Conservation (phyloP, 2,329 filamentous ascomycete species). For the Raffaelea arxii region DNA sequence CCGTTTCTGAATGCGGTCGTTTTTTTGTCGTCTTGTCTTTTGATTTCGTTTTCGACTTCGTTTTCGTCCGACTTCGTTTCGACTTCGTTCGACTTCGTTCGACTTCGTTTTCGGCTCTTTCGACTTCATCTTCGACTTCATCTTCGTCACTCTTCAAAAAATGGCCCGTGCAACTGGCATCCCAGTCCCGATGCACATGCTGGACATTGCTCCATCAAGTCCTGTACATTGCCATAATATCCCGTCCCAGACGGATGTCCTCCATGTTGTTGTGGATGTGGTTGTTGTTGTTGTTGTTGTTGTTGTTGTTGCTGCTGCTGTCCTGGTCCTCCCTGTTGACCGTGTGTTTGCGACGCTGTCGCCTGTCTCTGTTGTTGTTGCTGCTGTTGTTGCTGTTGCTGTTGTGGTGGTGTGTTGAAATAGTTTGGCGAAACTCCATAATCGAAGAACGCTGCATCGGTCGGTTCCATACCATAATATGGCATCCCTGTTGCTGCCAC, state of each 20-base stretch:
- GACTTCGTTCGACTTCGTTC: background rate
- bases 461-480: slow-evolving; percentile 3
- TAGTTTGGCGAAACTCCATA: slow-evolving; percentile 12
- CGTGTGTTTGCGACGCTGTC: background rate
- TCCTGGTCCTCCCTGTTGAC: no score
- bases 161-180: slow-evolving; percentile 10
- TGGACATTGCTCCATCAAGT: slow-evolving; percentile 3
- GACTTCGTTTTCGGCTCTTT: background rate
- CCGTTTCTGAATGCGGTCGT: no score
- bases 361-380: background rate
- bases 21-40: no score
- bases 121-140: background rate
- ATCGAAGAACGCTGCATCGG: slow-evolving; percentile 10
- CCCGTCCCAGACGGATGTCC: background rate
- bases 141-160: slow-evolving; percentile 8
- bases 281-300: background rate
- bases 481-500: slow-evolving; percentile 8
- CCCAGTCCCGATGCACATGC: slow-evolving; percentile 12
- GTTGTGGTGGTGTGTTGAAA: background rate
- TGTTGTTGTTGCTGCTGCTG: background rate
- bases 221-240: slow-evolving; percentile 6
- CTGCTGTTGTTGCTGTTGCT: background rate
- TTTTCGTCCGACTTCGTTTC: background rate
- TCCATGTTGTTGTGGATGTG: background rate
- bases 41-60: no score